Evolutionary conservation across 345 rosid species (phyloP).

Genomic region (Aquilaria malaccensis): DNA sequence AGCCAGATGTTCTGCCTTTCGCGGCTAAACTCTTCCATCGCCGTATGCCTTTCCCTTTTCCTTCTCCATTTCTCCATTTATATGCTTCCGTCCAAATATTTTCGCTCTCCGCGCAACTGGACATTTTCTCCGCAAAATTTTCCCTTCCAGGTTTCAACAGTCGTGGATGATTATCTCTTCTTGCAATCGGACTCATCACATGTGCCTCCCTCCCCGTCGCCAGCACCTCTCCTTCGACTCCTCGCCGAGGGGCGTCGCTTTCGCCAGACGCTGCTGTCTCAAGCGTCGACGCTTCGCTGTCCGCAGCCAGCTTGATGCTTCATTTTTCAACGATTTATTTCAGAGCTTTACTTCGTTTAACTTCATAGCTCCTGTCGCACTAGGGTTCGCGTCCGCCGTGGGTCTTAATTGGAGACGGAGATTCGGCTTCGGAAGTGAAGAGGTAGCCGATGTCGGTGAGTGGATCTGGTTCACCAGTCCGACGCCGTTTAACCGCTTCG

Average conservation of each 20-base stretch:
- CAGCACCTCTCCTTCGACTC: conserved; percentile 1
- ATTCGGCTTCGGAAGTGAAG: conserved; percentile 2
- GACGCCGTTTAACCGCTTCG: conserved; percentile 88
- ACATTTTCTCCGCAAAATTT: background rate
- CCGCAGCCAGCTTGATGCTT: conserved; percentile 31
- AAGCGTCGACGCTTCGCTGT: conserved; percentile 23
- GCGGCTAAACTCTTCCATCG: conserved; percentile 21
- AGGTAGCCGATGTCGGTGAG: conserved; percentile 40
- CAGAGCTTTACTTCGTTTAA: conserved; percentile 32
- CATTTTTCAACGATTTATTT: conserved; percentile 27
- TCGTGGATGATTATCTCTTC: conserved; percentile 14
- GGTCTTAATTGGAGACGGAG: conserved; percentile 34
- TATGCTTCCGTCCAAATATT: background rate
- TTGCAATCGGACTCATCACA: conserved; percentile 17
- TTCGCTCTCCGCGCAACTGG: background rate
- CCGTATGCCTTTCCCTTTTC: conserved; percentile 6
- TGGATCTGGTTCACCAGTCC: conserved; percentile 81
- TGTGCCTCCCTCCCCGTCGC: conserved; percentile 25
- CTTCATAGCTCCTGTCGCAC: conserved; percentile 33
- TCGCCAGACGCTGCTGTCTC: conserved; percentile 46
- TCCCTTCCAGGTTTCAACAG: no score
- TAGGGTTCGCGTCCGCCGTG: conserved; percentile 62
- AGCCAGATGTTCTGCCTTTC: conserved; percentile 6
- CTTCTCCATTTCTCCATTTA: background rate
- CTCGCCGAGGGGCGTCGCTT: conserved; percentile 24